Evolutionary conservation across 2,329 filamentous ascomycete genomes (phyloP).

Genomic region (Blumeria hordei): DNA sequence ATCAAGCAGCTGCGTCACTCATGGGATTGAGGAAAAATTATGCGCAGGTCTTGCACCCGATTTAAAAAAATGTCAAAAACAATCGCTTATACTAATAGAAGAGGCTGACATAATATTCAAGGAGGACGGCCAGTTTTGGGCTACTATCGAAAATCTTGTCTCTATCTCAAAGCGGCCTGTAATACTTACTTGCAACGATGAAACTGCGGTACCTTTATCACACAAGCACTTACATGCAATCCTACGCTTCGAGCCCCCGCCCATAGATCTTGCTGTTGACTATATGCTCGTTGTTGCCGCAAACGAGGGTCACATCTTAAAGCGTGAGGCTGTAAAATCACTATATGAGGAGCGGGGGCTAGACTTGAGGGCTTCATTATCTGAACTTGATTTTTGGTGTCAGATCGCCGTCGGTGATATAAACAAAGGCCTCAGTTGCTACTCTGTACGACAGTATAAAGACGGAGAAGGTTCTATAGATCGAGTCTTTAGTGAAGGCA

Average conservation of each 20-base stretch:
- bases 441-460: slow-evolving; percentile 52
- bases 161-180: slow-evolving; percentile 72
- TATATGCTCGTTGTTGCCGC: slow-evolving; percentile 64
- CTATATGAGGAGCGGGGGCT: slow-evolving; percentile 44
- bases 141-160: slow-evolving; percentile 54
- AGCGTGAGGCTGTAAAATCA: slow-evolving; percentile 37
- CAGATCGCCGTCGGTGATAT: slow-evolving; percentile 81
- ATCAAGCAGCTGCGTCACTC: slow-evolving; percentile 9
- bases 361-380: slow-evolving; percentile 62
- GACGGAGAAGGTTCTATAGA: slow-evolving; percentile 42
- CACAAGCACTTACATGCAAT: slow-evolving; percentile 65
- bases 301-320: slow-evolving; percentile 64
- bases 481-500: slow-evolving; percentile 59
- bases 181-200: slow-evolving; percentile 86
- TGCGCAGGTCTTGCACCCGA: neutral
- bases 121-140: slow-evolving; percentile 90
- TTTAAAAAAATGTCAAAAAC: slow-evolving; percentile 36
- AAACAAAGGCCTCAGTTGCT: slow-evolving; percentile 79
- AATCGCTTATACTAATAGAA: slow-evolving; percentile 82
- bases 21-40: slow-evolving; percentile 15
- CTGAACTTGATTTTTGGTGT: slow-evolving; percentile 86
- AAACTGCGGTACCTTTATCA: slow-evolving; percentile 52
- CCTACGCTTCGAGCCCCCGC: slow-evolving; percentile 46
- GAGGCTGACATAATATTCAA: slow-evolving; percentile 88
- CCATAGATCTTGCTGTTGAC: slow-evolving; percentile 46